Evolutionary conservation across 1,139 yeast genomes (phyloP).

Genomic region (Yamadazyma siamensis): DNA sequence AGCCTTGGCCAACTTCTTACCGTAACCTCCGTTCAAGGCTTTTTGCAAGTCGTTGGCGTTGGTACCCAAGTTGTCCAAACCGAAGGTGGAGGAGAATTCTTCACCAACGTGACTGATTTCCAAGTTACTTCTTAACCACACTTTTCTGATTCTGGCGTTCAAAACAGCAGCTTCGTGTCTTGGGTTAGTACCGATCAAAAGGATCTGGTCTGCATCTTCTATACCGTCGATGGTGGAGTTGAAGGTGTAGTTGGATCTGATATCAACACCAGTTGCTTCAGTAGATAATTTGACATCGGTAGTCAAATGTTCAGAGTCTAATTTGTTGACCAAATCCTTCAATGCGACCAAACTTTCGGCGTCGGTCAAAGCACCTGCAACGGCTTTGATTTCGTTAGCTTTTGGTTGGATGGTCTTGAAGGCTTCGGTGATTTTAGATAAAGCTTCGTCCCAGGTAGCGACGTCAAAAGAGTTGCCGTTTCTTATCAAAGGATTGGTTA

Average conservation of each 20-base stretch:
- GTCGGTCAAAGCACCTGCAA: slow-evolving; percentile 80
- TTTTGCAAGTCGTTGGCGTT: slow-evolving; percentile 53
- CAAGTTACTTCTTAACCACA: slow-evolving; percentile 69
- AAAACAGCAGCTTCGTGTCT: slow-evolving; percentile 89
- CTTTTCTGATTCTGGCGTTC: slow-evolving; percentile 81
- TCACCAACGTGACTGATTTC: slow-evolving; percentile 74
- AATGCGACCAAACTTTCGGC: slow-evolving; percentile 81
- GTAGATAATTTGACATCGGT: slow-evolving; percentile 65
- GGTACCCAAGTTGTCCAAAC: slow-evolving; percentile 61
- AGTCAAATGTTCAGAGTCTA: slow-evolving; percentile 80
- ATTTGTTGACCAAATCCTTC: slow-evolving; percentile 72
- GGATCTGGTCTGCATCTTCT: slow-evolving; percentile 78
- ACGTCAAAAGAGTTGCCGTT: slow-evolving; percentile 68
- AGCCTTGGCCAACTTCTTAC: slow-evolving; percentile 65
- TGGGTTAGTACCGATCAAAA: slow-evolving; percentile 82
- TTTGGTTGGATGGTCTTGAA: slow-evolving; percentile 55
- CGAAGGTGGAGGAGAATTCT: slow-evolving; percentile 73
- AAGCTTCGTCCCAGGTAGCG: slow-evolving; percentile 88
- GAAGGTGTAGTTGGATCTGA: slow-evolving; percentile 78
- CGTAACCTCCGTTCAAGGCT: slow-evolving; percentile 68
- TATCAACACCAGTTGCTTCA: slow-evolving; percentile 67
- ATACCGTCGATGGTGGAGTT: slow-evolving; percentile 78
- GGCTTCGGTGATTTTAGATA: slow-evolving; percentile 66
- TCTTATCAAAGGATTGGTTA: slow-evolving; percentile 77
- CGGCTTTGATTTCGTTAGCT: slow-evolving; percentile 74